Evolutionary conservation across 2,329 filamentous ascomycete genomes (phyloP).

Genomic region (Ascomycota sp.): DNA sequence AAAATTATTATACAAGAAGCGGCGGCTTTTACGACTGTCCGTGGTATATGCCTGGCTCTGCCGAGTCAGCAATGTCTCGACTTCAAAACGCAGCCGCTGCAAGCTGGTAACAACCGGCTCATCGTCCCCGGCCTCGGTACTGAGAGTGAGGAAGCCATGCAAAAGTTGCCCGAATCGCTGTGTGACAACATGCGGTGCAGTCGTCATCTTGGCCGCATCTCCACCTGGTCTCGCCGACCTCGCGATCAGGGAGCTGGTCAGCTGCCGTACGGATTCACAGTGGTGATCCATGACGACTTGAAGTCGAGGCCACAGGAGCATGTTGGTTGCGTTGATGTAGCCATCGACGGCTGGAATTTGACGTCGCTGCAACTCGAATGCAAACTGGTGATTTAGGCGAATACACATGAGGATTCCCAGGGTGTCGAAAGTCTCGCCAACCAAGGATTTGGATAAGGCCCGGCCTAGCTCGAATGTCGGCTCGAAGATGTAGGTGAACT

Average conservation of each 20-base stretch:
- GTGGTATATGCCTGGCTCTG: slow-evolving; percentile 49
- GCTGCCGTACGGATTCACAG: slow-evolving; percentile 58
- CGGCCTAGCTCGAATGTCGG: slow-evolving; percentile 74
- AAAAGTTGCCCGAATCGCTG: slow-evolving; percentile 90
- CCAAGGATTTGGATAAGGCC: slow-evolving; percentile 49
- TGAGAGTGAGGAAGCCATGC: slow-evolving; percentile 62
- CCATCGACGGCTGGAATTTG: slow-evolving; percentile 73
- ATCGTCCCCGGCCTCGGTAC: slow-evolving; percentile 77
- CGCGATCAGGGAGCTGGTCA: slow-evolving; percentile 29
- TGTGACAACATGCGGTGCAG: slow-evolving; percentile 74
- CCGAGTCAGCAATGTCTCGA: slow-evolving; percentile 62
- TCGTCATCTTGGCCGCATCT: slow-evolving; percentile 39
- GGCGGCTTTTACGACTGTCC: slow-evolving; percentile 58
- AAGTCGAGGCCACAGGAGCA: slow-evolving; percentile 89
- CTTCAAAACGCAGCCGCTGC: slow-evolving; percentile 52
- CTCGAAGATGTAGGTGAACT: slow-evolving; percentile 73
- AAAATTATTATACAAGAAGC: slow-evolving; percentile 92
- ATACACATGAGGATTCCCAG: slow-evolving; percentile 80
- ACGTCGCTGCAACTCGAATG: slow-evolving; percentile 78
- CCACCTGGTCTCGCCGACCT: slow-evolving; percentile 18
- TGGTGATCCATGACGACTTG: slow-evolving; percentile 87
- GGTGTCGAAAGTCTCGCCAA: slow-evolving; percentile 58
- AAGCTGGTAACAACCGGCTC: slow-evolving; percentile 76
- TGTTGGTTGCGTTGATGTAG: slow-evolving; percentile 86
- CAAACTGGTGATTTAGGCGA: slow-evolving; percentile 75